A percentile compares a stretch with the other conserved stretches of the same genome.
These are phyloP conservation scores for Saccharomycopsis amapae DNA, from an alignment of 805 yeast species.

Conservation along the genomic window DNA sequence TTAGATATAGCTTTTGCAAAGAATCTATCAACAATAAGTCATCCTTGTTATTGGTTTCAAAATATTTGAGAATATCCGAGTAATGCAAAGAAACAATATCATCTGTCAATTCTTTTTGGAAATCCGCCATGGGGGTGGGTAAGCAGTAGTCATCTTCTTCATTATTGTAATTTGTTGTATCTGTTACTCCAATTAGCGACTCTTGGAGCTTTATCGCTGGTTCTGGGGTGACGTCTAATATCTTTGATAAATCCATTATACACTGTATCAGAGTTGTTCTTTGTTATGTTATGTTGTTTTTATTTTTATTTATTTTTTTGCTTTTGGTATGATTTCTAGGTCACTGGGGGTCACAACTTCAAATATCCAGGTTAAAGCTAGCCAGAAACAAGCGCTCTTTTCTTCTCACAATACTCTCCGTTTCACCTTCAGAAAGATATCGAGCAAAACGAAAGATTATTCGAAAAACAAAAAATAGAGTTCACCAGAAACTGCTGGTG, in stretches of 20 bases:
- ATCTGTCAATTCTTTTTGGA: constrained; percentile 83
- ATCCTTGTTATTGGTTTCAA: constrained; percentile 46
- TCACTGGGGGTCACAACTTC: no score
- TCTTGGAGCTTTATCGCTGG: constrained; percentile 57
- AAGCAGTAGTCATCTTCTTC: constrained; percentile 58
- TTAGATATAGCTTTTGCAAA: constrained; percentile 63
- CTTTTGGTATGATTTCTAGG: no score
- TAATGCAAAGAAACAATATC: constrained; percentile 89
- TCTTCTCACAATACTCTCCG: no score
- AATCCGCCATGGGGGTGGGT: constrained; percentile 78
- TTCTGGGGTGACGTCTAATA: constrained; percentile 78
- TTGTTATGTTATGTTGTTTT: background rate
- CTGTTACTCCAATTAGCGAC: constrained; percentile 27
- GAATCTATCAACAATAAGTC: constrained; percentile 65
- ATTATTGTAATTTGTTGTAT: constrained; percentile 24
- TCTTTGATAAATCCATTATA: constrained; percentile 69
- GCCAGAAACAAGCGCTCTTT: no score
- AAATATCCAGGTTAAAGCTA: no score
- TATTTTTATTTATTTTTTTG: background rate
- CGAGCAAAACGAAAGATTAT: no score
- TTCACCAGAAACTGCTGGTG: no score
- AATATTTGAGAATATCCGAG: constrained; percentile 81
- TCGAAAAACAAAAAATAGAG: no score
- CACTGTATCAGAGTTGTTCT: background rate
- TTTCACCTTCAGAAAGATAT: no score